Evolutionary conservation across 2,329 filamentous ascomycete species (phyloP), one percentile per base, ranked within the genome.

Genomic region (Leptographium radiaticola): DNA sequence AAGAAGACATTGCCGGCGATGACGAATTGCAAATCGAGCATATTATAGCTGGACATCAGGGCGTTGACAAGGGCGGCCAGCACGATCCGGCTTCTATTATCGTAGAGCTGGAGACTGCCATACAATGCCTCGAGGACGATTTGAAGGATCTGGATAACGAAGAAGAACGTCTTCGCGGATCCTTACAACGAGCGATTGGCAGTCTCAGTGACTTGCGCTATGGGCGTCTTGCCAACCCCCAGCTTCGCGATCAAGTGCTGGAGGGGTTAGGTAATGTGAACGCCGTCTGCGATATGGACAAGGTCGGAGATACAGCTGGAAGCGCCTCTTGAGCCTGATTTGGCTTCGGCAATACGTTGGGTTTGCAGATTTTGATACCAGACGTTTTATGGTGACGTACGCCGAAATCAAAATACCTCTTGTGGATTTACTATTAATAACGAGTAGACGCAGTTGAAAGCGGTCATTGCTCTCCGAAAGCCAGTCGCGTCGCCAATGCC

Each of bases 201-300:
- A 80, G 79, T 49, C 71, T 95, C 65, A 94, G 88, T 66, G 87
- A 94, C 67, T 73, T 95, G 53, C 81, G 87, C 47, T 91, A 93
- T 62, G 89, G 89, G 40, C 83, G 82, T 53, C 77, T 93, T 55
- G 75, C 79, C 39, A 85, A 86, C 58, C 67, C 74, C 25, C 74
- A 80, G 56, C 68, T 90, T 36, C 74, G 74, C 31, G 75, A 80
- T 48, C 83, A 89, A 59, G 78, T 88, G 34, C 70, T 89, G 18
- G 77, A 83, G 48, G 83, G 83, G 7, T 70, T 93, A 39, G 71
- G 74, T 57, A 75, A 76, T 57, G 71, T 89, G 38, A 80, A 86
- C 64, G 73, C 80, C 57, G 74, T 76, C 30, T 89, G 86, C 66
- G 11, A 15, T 6, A 20, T 25, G 31, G 16, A 20, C 18, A 20